A percentile compares a stretch with the other conserved stretches of the same genome.
These are phyloP conservation scores for Ophiostoma triangulosporum DNA, from an alignment of 2,329 filamentous ascomycete species.

Conservation along the genomic window DNA sequence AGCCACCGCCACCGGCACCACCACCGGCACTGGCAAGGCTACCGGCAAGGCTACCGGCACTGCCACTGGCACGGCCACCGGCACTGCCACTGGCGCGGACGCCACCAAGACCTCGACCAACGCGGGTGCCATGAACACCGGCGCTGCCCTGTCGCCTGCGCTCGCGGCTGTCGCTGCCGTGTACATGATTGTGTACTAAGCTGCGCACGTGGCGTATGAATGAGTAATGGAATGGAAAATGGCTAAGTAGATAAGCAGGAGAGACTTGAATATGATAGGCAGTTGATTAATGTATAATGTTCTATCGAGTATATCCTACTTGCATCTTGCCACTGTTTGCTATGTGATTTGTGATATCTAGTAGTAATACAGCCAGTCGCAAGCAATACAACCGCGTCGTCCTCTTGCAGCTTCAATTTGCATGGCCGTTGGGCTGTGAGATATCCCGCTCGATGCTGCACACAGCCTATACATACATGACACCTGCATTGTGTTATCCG, in stretches of 20 bases:
- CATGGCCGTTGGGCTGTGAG: not conserved
- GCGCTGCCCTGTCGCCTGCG: not conserved
- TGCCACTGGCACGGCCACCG: not conserved
- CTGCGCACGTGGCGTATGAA: not conserved
- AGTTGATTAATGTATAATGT: too few species aligned
- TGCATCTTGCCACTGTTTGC: too few species aligned
- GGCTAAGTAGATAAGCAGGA: too few species aligned
- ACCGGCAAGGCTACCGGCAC: not conserved
- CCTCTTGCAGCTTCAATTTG: not conserved
- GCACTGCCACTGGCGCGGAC: not conserved
- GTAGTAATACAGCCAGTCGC: too few species aligned
- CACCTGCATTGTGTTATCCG: not conserved
- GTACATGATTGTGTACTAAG: conserved; percentile 5
- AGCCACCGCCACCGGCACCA: not conserved
- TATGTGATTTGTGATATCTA: too few species aligned
- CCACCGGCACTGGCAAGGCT: too few species aligned
- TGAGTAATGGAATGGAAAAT: not conserved
- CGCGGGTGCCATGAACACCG: not conserved
- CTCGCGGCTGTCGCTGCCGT: conserved; percentile 5
- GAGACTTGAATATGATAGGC: too few species aligned
- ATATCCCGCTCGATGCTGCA: not conserved
- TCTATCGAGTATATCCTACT: too few species aligned
- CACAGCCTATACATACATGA: not conserved
- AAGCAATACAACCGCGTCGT: not conserved
- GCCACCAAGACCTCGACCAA: not conserved